Conservation (phyloP, 441 rosid species). For the Erodium texanum region DNA sequence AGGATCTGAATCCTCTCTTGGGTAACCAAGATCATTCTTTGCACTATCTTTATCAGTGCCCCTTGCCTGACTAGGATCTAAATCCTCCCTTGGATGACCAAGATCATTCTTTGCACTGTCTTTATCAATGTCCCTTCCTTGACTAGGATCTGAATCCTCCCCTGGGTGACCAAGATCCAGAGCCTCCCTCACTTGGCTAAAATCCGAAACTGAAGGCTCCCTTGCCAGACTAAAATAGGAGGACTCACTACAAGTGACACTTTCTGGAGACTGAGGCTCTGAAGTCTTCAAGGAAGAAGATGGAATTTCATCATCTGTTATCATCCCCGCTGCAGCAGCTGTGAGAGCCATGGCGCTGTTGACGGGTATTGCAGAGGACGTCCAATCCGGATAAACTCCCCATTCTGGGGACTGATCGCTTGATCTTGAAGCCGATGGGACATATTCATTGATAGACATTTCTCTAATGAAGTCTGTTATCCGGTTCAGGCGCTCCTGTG, state of each 20-base stretch:
- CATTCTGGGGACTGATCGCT: constrained; percentile 32
- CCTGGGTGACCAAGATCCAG: background rate
- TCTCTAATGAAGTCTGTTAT: constrained; percentile 73
- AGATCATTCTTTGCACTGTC: no score
- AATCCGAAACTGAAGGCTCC: background rate
- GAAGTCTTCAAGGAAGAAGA: constrained; percentile 33
- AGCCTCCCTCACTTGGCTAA: background rate
- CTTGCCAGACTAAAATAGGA: constrained; percentile 21
- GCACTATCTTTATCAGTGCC: no score
- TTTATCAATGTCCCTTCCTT: no score
- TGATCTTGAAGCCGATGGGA: constrained; percentile 23
- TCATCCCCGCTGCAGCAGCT: constrained; percentile 73
- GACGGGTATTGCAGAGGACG: constrained; percentile 77
- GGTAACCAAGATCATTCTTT: no score
- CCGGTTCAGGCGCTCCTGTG: constrained; percentile 93
- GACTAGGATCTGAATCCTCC: background rate
- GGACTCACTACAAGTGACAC: constrained; percentile 53
- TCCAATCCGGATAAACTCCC: constrained; percentile 39
- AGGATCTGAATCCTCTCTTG: no score
- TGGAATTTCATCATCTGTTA: constrained; percentile 49
- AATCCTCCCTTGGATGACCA: no score
- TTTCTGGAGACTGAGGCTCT: constrained; percentile 61
- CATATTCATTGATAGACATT: constrained; percentile 44
- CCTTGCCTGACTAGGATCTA: no score
- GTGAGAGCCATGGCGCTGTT: constrained; percentile 62